Evolutionary conservation across 225 moss, liverwort and hornwort species (phyloP), one percentile per base, ranked within the genome.

Genomic region (Bryoerythrophyllum caledonicum): DNA sequence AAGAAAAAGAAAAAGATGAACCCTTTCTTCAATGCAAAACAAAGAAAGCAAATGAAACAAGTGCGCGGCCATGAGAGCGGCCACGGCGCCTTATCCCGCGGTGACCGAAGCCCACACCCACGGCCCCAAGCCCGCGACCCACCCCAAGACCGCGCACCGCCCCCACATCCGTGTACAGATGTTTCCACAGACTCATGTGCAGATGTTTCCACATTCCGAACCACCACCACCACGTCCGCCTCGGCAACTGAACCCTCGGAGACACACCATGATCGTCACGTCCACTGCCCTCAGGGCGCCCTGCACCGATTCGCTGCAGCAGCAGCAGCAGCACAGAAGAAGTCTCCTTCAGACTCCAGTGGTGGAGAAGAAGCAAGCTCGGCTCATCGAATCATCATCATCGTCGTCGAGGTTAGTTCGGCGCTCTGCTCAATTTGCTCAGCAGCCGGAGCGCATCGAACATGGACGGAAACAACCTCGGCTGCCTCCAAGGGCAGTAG

Each of bases 71-170:
- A 65, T 6, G 12, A 20, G 62, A 67, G 43, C 67, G 52, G 56
- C 66, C 69, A 70, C 43, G 74, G 74, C 23, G 60, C 83, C 79
- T 76, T 79, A 83, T 79, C 83, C 41, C 43, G 63, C 63, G 74
- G 65, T 54, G 24, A 60, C 30, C 38, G 8, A 10, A 38, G 38
- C 0, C 38, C 38, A 7, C 7, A 7, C 7, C 0, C 37, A n/a
- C n/a, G 6, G 37, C 6, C 37, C 37, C 8, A 37, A 37, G 7
- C 17, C 53, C 10, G 4, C 0, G 4, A 25, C 21, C 13, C 0
- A 0, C 3, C 23, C 48, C 63, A 34, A 38, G 32, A 40, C 70
- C 62, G 46, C 54, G 46, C 11, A 27, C 28, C 1, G 6, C 48
- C 17, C 68, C 69, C 59, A 53, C 34, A 73, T 25, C 76, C 69